Percentiles rank a stretch among this genome's conserved stretches.
Evolutionary conservation across 2,329 filamentous ascomycete genomes (phyloP).

Genomic region (Dactylellina parvicollis): DNA sequence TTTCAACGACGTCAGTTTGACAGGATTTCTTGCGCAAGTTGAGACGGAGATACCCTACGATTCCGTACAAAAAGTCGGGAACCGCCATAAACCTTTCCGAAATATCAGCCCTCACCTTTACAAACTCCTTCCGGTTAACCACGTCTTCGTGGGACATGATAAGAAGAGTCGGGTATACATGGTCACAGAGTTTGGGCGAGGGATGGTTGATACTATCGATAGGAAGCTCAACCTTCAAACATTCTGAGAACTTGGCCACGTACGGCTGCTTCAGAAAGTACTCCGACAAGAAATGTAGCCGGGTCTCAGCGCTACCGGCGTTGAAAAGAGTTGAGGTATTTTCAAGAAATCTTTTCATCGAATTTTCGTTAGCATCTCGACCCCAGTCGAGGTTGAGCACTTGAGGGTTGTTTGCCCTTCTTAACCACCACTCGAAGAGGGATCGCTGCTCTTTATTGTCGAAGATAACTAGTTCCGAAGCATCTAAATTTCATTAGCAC

Average conservation of each 20-base stretch:
- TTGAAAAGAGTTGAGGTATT: constrained; percentile 19
- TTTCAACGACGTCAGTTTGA: constrained; percentile 6
- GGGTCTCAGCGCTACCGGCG: background rate
- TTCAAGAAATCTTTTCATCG: constrained; percentile 28
- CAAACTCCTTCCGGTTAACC: constrained; percentile 9
- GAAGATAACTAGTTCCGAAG: constrained; percentile 7
- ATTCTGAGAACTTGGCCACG: constrained; percentile 28
- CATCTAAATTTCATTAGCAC: background rate
- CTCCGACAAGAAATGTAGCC: constrained; percentile 22
- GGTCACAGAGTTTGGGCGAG: constrained; percentile 29
- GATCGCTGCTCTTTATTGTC: background rate
- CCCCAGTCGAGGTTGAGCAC: constrained; percentile 26
- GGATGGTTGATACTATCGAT: constrained; percentile 25
- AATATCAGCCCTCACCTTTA: constrained; percentile 13
- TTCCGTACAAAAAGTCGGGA: constrained; percentile 38
- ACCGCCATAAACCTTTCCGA: constrained; percentile 10
- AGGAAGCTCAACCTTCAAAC: constrained; percentile 22
- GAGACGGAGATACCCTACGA: constrained; percentile 15
- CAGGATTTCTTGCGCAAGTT: background rate
- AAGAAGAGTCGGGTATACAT: constrained; percentile 20
- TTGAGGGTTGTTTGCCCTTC: background rate
- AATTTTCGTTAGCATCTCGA: background rate
- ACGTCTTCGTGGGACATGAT: constrained; percentile 41
- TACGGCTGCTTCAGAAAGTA: constrained; percentile 27
- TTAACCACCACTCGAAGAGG: constrained; percentile 22